Base-by-base conservation (phyloP, 23 red algal species). In the Chondrus crispus region DNA sequence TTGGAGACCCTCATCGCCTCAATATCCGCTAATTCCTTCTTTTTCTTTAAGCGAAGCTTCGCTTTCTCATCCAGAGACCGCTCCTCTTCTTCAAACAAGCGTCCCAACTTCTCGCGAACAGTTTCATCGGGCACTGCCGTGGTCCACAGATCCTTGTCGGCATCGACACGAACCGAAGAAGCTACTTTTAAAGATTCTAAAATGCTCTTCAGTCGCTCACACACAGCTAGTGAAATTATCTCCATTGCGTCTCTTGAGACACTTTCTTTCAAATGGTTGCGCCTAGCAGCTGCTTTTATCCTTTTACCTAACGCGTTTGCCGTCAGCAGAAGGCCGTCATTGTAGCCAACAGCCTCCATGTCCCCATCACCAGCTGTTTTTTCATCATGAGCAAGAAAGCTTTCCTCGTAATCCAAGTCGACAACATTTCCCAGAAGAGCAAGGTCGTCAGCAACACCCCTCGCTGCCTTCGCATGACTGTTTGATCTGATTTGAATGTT, bases 321-420 rank as follows among this genome's bases (percentile, higher is more conserved):
- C 16, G 77, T 48, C 9, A 92, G 74, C 51, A 92, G 58, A 75
- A 92, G 69, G 41, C 68, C 79, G 28, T 44, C 38, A 43, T 41
- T 55, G 52, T 92, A 82, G 51, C 33, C 45, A 83, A 40, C 52
- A 13, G 24, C 45, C 32, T 53, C 51, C 8, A 58, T 47, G 42
- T 20, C 20, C 20, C 57, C 89, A 36, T 70, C 77, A 39, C 68
- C 45, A 13, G 54, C 77, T 46, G 52, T 50, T 16, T 51, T 24
- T 2, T 49, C 86, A 68, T 80, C 86, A 0, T 68, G 46, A 14
- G 46, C 69, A 13, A 84, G 76, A 50, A 64, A 57, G 22, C 66
- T 77, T 46, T 92, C 79, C 29, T 92, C 89, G 29, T 92, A 60
- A 55, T 84, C 89, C 82, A 92, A 83, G 58, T 84, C 79, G 29